Evolutionary conservation across 805 yeast species (phyloP).

Genomic region (Metschnikowia chrysomelidarum): DNA sequence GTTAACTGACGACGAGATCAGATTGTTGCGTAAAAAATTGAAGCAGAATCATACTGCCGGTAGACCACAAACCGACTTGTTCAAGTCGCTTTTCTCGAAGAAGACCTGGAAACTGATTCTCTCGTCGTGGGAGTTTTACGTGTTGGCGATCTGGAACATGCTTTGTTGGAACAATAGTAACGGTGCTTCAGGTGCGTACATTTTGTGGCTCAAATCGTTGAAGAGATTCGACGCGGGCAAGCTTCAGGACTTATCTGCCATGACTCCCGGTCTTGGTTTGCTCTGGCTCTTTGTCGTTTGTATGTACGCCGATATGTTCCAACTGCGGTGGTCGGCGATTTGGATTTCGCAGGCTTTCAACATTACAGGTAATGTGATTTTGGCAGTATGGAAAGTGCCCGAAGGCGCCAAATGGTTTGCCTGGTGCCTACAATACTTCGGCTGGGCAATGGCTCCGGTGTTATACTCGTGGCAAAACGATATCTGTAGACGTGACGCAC

Average conservation of each 20-base stretch:
- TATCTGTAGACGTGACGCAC: constrained; percentile 56
- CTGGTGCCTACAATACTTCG: constrained; percentile 55
- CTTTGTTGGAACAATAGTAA: constrained; percentile 64
- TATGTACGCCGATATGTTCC: constrained; percentile 36
- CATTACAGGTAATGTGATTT: constrained; percentile 49
- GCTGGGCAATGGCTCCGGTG: constrained; percentile 66
- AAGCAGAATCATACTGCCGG: constrained; percentile 20
- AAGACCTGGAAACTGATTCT: constrained; percentile 53
- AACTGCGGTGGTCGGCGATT: constrained; percentile 50
- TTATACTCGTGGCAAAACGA: constrained; percentile 58
- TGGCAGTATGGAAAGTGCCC: constrained; percentile 60
- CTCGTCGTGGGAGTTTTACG: constrained; percentile 59
- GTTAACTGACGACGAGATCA: constrained; percentile 19
- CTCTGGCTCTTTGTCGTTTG: constrained; percentile 38
- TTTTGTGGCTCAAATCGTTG: constrained; percentile 51
- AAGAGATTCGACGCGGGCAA: constrained; percentile 27
- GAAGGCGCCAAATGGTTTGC: constrained; percentile 62
- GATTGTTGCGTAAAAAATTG: constrained; percentile 35
- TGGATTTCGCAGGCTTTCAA: constrained; percentile 54
- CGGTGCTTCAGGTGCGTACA: constrained; percentile 52
- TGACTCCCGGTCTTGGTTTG: constrained; percentile 46
- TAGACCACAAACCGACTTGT: constrained; percentile 15
- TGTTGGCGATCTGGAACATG: constrained; percentile 51
- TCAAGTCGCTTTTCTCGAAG: constrained; percentile 14
- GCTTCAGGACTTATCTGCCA: constrained; percentile 43